Conservation (phyloP, 225 moss, liverwort and hornwort species). For the Ulota crispa region DNA sequence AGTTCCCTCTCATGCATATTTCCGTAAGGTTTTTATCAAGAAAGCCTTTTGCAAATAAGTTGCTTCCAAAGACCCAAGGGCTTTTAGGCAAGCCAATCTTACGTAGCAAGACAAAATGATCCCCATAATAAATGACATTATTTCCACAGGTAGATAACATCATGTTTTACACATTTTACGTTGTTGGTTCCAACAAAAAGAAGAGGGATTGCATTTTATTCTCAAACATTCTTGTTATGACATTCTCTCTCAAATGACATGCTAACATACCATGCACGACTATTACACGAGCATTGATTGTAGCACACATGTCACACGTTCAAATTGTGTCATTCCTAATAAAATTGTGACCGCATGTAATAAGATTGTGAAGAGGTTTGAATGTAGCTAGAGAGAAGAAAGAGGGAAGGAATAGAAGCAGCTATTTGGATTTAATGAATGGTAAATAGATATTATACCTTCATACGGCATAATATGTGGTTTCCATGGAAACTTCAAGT, state of each 20-base stretch:
- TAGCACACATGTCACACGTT: not conserved
- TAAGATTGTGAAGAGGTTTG: not conserved
- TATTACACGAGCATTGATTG: not conserved
- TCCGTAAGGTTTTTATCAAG: no score
- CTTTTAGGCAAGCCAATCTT: no score
- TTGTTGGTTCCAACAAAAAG: not conserved
- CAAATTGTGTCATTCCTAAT: not conserved
- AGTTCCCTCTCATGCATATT: no score
- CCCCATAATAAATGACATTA: no score
- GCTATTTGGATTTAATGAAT: not conserved
- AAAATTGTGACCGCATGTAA: not conserved
- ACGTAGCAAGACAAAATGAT: no score
- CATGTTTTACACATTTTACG: not conserved
- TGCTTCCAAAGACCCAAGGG: no score
- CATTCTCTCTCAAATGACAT: not conserved
- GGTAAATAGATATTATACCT: slow-evolving; percentile 37
- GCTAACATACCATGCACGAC: not conserved
- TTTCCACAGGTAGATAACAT: no score
- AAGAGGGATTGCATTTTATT: not conserved
- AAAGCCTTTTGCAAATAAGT: no score
- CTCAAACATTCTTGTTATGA: not conserved
- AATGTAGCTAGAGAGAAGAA: not conserved
- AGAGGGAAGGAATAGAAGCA: not conserved
- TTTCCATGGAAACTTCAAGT: slow-evolving; percentile 81
- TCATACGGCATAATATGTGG: slow-evolving; percentile 79